phyloP scores from a whole-genome alignment of 768 basidiomycete species.

The Boletus patriciae region DNA sequence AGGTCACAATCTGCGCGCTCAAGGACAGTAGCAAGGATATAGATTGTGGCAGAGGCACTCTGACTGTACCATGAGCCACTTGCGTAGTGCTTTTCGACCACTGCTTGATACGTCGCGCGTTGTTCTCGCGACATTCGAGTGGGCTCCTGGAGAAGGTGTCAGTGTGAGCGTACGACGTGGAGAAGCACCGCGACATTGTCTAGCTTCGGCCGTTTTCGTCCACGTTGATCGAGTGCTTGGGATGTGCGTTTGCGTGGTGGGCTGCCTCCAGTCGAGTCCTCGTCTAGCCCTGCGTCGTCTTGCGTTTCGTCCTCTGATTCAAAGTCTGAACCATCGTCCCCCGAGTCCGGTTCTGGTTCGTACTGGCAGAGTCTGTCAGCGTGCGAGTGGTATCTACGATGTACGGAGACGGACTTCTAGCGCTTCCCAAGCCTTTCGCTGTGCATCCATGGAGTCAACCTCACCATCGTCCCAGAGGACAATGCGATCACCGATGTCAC shows the following conservation, averaged over 20 bases:
- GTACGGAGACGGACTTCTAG: slow-evolving; percentile 59
- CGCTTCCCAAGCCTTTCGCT: slow-evolving; percentile 82
- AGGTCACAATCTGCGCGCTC: slow-evolving; percentile 93
- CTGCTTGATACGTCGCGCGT: slow-evolving; percentile 57
- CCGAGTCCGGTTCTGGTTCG: slow-evolving; percentile 73
- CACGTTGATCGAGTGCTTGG: slow-evolving; percentile 36
- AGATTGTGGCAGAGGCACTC: slow-evolving; percentile 86
- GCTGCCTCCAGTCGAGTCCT: slow-evolving; percentile 39
- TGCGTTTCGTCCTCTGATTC: slow-evolving; percentile 47
- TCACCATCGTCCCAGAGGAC: slow-evolving; percentile 94
- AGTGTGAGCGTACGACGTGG: not conserved
- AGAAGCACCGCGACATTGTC: slow-evolving; percentile 41
- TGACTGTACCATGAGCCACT: slow-evolving; percentile 87
- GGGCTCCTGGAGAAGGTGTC: slow-evolving; percentile 39
- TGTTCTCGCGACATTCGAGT: slow-evolving; percentile 69
- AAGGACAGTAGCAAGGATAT: slow-evolving; percentile 85
- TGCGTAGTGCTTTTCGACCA: slow-evolving; percentile 79
- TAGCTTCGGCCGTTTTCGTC: slow-evolving; percentile 60
- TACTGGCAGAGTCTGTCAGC: slow-evolving; percentile 48
- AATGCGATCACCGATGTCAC: slow-evolving; percentile 67
- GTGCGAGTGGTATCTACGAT: not conserved
- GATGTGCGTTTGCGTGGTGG: slow-evolving; percentile 52
- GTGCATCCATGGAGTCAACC: slow-evolving; percentile 64
- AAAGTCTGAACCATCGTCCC: slow-evolving; percentile 50
- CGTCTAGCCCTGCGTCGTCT: slow-evolving; percentile 40